Evolutionary conservation across 345 rosid species (phyloP).

Genomic region (Arabis alpina): DNA sequence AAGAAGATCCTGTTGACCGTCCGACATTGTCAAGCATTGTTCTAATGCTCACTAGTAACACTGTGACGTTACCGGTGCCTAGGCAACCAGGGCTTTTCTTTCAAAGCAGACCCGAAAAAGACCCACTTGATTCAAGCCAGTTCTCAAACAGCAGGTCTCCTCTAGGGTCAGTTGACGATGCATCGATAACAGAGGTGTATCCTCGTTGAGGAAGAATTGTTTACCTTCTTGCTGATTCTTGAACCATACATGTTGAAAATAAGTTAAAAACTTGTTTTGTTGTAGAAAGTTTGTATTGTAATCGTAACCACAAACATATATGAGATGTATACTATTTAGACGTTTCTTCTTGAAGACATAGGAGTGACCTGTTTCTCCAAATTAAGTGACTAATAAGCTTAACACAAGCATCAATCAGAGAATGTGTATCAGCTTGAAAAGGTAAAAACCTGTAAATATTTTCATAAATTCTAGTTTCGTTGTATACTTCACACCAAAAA

Average conservation of each 20-base stretch:
- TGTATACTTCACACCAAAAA: too few species aligned
- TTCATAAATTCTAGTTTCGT: too few species aligned
- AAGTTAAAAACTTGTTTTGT: neutral
- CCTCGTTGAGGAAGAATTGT: conserved; percentile 46
- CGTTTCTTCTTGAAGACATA: neutral
- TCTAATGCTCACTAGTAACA: conserved; percentile 49
- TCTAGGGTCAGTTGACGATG: conserved; percentile 46
- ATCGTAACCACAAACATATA: conserved; percentile 11
- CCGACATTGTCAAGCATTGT: conserved; percentile 57
- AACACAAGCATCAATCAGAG: neutral
- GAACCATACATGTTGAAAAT: neutral
- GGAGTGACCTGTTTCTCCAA: neutral
- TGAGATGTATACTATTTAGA: conserved; percentile 4
- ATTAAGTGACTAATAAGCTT: neutral
- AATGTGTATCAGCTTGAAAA: neutral
- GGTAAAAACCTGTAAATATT: neutral
- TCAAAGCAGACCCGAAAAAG: conserved; percentile 24
- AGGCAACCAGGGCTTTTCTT: conserved; percentile 51
- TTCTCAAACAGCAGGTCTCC: conserved; percentile 31
- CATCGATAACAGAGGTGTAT: conserved; percentile 48
- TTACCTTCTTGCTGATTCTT: neutral
- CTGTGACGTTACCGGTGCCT: conserved; percentile 45
- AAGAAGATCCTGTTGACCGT: conserved; percentile 59
- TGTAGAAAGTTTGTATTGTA: conserved; percentile 5
- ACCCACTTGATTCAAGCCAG: conserved; percentile 22